Evolutionary conservation across 176 grass and related monocot genomes (phyloP), one percentile per base, ranked within the genome.

Genomic region (Hsuehochloa calcarea): DNA sequence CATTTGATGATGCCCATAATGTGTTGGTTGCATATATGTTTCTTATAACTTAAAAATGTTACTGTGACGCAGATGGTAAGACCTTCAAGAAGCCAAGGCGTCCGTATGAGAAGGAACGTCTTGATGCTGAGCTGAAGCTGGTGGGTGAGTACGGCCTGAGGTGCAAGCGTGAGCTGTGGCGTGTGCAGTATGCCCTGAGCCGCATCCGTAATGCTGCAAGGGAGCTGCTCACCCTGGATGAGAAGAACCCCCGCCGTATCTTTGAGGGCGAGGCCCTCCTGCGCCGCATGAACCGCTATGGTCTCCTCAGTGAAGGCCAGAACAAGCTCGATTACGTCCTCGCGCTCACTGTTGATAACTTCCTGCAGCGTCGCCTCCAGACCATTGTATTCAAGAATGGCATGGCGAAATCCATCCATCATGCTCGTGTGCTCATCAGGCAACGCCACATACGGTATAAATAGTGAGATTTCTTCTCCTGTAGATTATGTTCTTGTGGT

Each of bases 21-120:
- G 11, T 46, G 19, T 0, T 19, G 31, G 15, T 1, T 49, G 3
- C 64, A 40, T 27, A 40, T 27, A 2, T 41, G 25, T 27, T 27
- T 3, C 14, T 46, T 14, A 25, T 14, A 25, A 66, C 15, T 17
- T 54, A 13, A n/a, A 12, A 40, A 16, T 26, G 13, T 46, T 71
- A n/a, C 22, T 39, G 50, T 67, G 15, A 54, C 10, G 37, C 72
- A 93, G 91, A 93, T 84, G 90, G 90, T 46, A 95, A 95, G 69
- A 92, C 93, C 45, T 95, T 95, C 64, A 95, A 95, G 85, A 95
- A 90, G 49, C 93, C 90, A 49, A 85, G 90, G 8, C 90, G 93
- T 13, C 90, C 93, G 0, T 92, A 92, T 35, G 85, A 95, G 93
- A 95, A 95, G 79, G 93, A 95, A 64, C 90, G 93, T 38, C 88